phyloP scores from a whole-genome alignment of 176 grass and related monocot genomes.

The Otatea glauca region DNA sequence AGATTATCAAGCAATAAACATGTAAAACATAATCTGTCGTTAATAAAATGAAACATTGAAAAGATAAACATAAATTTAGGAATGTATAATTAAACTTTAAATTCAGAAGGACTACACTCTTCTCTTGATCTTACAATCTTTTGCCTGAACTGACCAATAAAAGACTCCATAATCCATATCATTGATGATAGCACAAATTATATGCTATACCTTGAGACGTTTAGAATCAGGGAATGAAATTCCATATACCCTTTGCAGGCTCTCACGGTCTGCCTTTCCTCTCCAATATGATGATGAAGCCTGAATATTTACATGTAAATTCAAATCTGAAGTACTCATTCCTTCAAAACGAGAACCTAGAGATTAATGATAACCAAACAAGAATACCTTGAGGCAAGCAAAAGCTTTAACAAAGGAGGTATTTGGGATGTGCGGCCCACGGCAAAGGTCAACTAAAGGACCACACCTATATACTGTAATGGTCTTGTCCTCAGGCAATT shows the following conservation, averaged over 20 bases:
- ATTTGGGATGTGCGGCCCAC: slow-evolving; percentile 96
- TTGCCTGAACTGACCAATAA: slow-evolving; percentile 16
- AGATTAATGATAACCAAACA: slow-evolving; percentile 37
- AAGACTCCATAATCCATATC: neutral
- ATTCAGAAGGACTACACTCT: neutral
- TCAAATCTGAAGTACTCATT: slow-evolving; percentile 41
- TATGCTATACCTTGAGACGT: slow-evolving; percentile 80
- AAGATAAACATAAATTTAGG: slow-evolving; percentile 9
- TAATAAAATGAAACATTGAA: slow-evolving; percentile 22
- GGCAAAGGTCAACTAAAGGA: slow-evolving; percentile 95
- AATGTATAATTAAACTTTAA: neutral
- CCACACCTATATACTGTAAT: slow-evolving; percentile 98
- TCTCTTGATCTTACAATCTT: slow-evolving; percentile 8
- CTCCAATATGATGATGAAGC: slow-evolving; percentile 98
- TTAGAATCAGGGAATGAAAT: slow-evolving; percentile 97
- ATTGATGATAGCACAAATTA: slow-evolving; percentile 12
- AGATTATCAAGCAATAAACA: slow-evolving; percentile 31
- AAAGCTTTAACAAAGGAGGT: slow-evolving; percentile 99
- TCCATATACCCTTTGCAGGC: slow-evolving; percentile 96
- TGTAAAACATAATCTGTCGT: neutral
- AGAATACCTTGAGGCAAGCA: slow-evolving; percentile 84
- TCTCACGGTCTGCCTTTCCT: slow-evolving; percentile 93
- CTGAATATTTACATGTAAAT: slow-evolving; percentile 55
- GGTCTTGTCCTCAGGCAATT: slow-evolving; percentile 93
- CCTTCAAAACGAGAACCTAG: slow-evolving; percentile 6